Base-by-base conservation (phyloP, 1,284 basidiomycete genomes). In the Tranzscheliella williamsii region DNA sequence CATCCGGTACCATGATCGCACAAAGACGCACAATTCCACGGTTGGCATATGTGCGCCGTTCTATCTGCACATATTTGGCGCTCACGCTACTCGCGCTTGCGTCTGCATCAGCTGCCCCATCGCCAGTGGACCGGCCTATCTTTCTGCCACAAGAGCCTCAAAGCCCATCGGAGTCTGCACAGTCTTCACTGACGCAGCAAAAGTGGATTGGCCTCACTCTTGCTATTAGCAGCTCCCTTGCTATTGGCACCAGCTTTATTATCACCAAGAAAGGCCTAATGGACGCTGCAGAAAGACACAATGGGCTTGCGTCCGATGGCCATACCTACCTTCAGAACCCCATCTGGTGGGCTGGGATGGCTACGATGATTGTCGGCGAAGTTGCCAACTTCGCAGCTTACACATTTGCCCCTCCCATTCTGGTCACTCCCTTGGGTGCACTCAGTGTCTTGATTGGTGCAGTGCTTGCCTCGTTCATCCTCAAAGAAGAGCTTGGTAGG, bases 341-440 rank as follows among this genome's bases (percentile, higher is more conserved):
- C 24, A 88, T 95, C 70, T 98, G 95, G 94, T 98, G 94, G 95
- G 88, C 88, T 4, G 94, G 94, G 36, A 95, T 97, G 83, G 82
- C 86, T 24, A 94, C 90, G 15, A 84, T 77, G 75, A 70, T 77
- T 36, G 72, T 77, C 24, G 75, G 75, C 34, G 75, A 73, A 32
- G 93, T 95, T 48, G 93, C 91, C 67, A 99, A 99, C 81, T 99
- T 98, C 80, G 91, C 94, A 6, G 95, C 95, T 4, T 98, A 98
- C 79, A 91, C 91, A 0, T 98, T 97, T 74, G 94, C 94, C 0
- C 94, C 94, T 46, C 91, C 94, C 62, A 95, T 97, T 72, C 83
- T 99, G 43, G 92, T 99, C 31, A 97, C 94, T 1, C 94, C 94
- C 5, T 82, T 98, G 12, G 94, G 94, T 48, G 93, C 94, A 11